phyloP scores from a whole-genome alignment of 495 filamentous ascomycete species.

The Neurospora tetraspora region DNA sequence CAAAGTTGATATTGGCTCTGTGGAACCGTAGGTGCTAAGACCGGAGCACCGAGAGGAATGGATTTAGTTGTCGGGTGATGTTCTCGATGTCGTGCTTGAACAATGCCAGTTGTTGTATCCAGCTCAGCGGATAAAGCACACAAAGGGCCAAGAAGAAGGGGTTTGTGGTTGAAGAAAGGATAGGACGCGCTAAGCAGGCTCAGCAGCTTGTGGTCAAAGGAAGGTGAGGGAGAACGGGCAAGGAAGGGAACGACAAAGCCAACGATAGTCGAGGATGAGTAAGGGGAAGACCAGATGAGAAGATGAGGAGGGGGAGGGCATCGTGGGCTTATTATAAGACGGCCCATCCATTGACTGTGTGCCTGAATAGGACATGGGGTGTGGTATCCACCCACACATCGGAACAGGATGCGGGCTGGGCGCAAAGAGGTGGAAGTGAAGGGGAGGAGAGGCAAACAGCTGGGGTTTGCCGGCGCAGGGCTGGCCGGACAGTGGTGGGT shows the following conservation, averaged over 20 bases:
- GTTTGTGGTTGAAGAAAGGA: conserved; percentile 8
- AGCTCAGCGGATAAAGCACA: background rate
- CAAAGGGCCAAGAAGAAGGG: background rate
- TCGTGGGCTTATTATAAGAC: background rate
- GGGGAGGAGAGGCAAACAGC: background rate
- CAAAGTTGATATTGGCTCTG: background rate
- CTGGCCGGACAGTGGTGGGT: background rate
- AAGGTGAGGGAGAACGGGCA: background rate
- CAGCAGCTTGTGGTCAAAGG: conserved; percentile 9
- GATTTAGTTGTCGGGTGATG: background rate
- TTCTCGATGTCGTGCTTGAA: background rate
- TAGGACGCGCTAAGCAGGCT: conserved; percentile 10
- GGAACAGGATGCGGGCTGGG: background rate
- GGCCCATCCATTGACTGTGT: background rate
- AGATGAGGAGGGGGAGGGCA: background rate
- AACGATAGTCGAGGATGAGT: background rate
- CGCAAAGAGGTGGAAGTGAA: background rate
- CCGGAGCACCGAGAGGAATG: background rate
- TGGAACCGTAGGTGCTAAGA: background rate
- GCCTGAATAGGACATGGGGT: background rate
- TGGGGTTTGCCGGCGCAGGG: background rate
- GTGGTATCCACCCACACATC: background rate
- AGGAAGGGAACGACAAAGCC: conserved; percentile 14
- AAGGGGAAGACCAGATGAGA: background rate
- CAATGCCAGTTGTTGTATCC: background rate